Percentiles rank a stretch among this genome's conserved stretches.
Evolutionary conservation across 345 rosid species (phyloP).

Genomic region (Acer yangbiense): DNA sequence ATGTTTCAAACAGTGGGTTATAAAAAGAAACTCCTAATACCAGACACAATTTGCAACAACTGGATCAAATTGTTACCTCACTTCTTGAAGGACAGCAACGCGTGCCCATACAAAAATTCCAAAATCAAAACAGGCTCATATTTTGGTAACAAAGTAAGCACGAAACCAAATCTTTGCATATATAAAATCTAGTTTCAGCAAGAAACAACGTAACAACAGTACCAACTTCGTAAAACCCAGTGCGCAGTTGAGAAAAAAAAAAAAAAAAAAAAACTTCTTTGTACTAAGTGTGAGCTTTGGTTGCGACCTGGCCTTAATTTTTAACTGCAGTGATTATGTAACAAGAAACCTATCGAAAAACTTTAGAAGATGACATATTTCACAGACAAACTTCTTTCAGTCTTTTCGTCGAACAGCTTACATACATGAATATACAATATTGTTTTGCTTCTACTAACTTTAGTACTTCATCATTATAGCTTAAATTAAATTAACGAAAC

Average conservation of each 20-base stretch:
- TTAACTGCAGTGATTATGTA: no score
- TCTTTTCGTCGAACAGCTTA: conserved; percentile 27
- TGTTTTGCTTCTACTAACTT: background rate
- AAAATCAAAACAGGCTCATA: conserved; percentile 6
- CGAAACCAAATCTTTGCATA: background rate
- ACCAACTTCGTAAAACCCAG: background rate
- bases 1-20: conserved; percentile 32
- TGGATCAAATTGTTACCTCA: no score
- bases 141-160: background rate
- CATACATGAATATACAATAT: background rate
- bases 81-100: background rate
- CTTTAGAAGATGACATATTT: background rate
- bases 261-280: background rate
- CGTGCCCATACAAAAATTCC: background rate
- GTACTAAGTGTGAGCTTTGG: no score
- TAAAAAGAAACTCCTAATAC: background rate
- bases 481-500: background rate
- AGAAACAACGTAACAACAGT: background rate
- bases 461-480: background rate
- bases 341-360: background rate
- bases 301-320: no score
- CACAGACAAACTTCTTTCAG: conserved; percentile 6
- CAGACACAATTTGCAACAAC: no score
- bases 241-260: background rate
- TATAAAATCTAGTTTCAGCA: background rate